These are phyloP conservation scores for Tolypocladium tropicale DNA, from an alignment of 2,329 filamentous ascomycete genomes.

Conservation along the genomic window DNA sequence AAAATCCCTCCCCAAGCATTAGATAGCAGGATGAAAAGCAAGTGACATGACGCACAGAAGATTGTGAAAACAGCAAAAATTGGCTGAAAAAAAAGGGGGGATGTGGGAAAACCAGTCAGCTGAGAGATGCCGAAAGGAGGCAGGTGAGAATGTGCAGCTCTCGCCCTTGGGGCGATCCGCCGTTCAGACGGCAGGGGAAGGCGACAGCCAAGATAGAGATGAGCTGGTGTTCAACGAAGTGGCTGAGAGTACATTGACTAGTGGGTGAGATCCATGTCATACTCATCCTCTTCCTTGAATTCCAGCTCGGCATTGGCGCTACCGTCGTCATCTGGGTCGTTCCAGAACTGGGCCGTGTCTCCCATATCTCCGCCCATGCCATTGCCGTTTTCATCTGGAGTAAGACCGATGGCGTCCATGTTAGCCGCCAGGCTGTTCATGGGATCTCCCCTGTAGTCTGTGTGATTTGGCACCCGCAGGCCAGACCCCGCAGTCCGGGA, in stretches of 20 bases:
- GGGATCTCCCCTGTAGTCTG: constrained; percentile 78
- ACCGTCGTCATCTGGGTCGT: constrained; percentile 60
- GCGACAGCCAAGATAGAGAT: background rate
- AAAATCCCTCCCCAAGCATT: background rate
- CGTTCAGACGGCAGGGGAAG: background rate
- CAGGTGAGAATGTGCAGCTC: background rate
- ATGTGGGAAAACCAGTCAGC: too few species aligned
- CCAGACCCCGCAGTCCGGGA: constrained; percentile 74
- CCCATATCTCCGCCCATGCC: constrained; percentile 34
- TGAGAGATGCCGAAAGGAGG: background rate
- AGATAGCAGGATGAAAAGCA: background rate
- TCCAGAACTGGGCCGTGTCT: constrained; percentile 50
- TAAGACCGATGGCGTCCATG: constrained; percentile 26
- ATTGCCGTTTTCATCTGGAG: constrained; percentile 27
- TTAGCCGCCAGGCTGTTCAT: constrained; percentile 37
- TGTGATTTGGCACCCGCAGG: constrained; percentile 84
- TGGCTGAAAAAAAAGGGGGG: too few species aligned
- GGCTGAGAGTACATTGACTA: constrained; percentile 4
- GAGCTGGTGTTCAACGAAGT: background rate
- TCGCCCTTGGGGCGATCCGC: background rate
- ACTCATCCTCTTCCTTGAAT: constrained; percentile 94
- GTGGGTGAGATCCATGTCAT: constrained; percentile 62
- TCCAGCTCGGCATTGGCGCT: constrained; percentile 57
- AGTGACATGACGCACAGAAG: background rate
- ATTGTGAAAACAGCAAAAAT: background rate